Percentiles rank a stretch among this genome's conserved stretches.
phyloP scores from a whole-genome alignment of 139 green algal species.

The Limnomonas spitsbergensis region DNA sequence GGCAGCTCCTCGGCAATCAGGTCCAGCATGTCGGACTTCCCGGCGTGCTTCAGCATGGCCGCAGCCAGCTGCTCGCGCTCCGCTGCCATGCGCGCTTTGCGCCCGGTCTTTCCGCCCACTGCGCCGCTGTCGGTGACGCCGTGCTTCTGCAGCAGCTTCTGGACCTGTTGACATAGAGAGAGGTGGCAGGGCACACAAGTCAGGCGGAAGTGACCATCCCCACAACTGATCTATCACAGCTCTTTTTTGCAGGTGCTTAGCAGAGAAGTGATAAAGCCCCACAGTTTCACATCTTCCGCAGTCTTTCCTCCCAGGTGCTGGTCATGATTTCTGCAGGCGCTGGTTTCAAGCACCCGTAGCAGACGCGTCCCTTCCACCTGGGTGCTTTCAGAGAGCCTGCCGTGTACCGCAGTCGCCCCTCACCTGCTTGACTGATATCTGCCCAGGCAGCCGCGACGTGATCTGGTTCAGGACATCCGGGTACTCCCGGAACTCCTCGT shows the following conservation, averaged over 20 bases:
- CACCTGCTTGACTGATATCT: conserved; percentile 30
- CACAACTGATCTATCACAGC: no score
- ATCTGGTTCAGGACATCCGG: conserved; percentile 40
- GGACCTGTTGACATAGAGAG: neutral
- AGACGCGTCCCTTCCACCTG: no score
- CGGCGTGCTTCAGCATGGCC: conserved; percentile 16
- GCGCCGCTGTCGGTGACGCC: neutral
- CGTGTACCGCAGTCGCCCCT: no score
- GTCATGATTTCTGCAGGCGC: no score
- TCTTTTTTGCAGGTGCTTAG: no score
- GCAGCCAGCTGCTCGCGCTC: neutral
- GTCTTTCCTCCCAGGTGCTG: no score
- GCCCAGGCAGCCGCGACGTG: conserved; percentile 35
- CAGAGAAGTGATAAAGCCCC: no score
- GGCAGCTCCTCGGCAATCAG: conserved; percentile 30
- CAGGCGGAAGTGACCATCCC: no score
- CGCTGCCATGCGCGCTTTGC: neutral
- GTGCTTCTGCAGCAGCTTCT: conserved; percentile 14
- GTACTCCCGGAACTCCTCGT: conserved; percentile 17
- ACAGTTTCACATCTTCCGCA: no score
- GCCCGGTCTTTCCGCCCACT: neutral
- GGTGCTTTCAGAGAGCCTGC: no score
- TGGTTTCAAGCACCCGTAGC: no score
- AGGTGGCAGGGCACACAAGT: no score
- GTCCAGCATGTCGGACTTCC: conserved; percentile 18